These are phyloP conservation scores for Cutaneotrichosporon cutaneum DNA, from an alignment of 1,284 basidiomycete genomes.

Conservation along the genomic window DNA sequence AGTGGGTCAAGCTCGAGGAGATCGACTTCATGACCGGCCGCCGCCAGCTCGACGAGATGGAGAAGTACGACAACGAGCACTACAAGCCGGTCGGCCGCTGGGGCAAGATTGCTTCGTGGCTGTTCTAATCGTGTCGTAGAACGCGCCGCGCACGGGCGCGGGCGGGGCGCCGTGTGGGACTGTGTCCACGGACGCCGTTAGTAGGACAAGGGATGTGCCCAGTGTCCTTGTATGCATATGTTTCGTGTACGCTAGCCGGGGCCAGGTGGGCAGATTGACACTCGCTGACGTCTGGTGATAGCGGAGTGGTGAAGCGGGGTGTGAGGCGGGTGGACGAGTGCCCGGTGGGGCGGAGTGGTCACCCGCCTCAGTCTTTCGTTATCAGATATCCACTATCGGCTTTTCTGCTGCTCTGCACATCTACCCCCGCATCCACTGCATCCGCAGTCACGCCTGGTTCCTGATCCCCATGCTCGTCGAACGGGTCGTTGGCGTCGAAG, in stretches of 20 bases:
- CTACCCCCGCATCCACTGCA: neutral
- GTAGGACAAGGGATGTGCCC: neutral
- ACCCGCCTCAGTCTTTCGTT: too few species aligned
- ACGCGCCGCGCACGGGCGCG: neutral
- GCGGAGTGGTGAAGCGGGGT: too few species aligned
- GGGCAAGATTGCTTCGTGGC: conserved; percentile 28
- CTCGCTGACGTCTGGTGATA: too few species aligned
- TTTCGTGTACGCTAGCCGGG: too few species aligned
- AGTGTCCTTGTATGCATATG: too few species aligned
- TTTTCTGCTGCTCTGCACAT: neutral
- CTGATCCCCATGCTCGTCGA: too few species aligned
- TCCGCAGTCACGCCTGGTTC: neutral
- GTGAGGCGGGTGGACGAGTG: too few species aligned
- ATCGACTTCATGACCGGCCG: conserved; percentile 67
- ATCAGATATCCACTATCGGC: neutral
- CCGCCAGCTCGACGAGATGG: conserved; percentile 63
- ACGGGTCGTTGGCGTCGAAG: too few species aligned
- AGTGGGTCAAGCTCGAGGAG: conserved; percentile 57
- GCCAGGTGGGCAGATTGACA: too few species aligned
- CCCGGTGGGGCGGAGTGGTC: too few species aligned
- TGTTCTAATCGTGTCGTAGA: conserved; percentile 32
- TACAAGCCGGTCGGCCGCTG: conserved; percentile 30
- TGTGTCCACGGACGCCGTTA: neutral
- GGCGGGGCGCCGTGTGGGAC: neutral
- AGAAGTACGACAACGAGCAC: conserved; percentile 44